Evolutionary conservation across 371 early-diverging fungal species (phyloP), one percentile per base, ranked within the genome.

Genomic region (Mortierella sp.): DNA sequence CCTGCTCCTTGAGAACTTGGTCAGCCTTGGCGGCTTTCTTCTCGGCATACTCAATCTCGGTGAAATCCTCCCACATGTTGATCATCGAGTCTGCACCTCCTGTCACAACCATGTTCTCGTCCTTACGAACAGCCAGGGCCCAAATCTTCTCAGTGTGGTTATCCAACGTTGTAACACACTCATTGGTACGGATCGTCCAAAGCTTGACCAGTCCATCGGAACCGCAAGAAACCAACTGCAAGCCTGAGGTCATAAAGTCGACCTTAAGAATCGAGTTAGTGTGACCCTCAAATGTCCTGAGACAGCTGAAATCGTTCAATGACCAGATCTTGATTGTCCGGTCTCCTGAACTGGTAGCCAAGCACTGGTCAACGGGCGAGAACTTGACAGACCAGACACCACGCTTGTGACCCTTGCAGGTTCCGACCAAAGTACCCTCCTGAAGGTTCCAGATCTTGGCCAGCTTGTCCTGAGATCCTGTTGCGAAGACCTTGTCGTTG

Each of bases 381-480:
- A 98, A 98, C 70, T 91, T 90, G 34, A 97, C 95, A 57, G 93
- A 92, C 99, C 99, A 99, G 16, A 99, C 94, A 81, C 99, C 99
- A 73, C 99, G 95, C 79, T 94, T 94, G 87, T 99, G 99, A 21
- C 99, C 99, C 75, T 93, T 96, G 89, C 96, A 96, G 1, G 94
- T 95, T 48, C 96, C 97, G 3, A 98, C 73, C 47, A 94, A 88
- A 26, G 92, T 90, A 14, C 99, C 99, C 26, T 96, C 94, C 52
- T 93, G 95, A 19, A 94, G 90, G 58, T 93, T 95, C 99, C 99
- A 99, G 31, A 98, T 83, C 90, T 98, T 98, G 80, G 97, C 97
- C 0, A 97, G 95, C 89, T 97, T 99, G 90, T 99, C 99, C 87
- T 98, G 98, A 44, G 99, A 98, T 28, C 96, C 99, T 10, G 98